phyloP scores from a whole-genome alignment of 2,329 filamentous ascomycete species.

The Harringtonia lauricola region DNA sequence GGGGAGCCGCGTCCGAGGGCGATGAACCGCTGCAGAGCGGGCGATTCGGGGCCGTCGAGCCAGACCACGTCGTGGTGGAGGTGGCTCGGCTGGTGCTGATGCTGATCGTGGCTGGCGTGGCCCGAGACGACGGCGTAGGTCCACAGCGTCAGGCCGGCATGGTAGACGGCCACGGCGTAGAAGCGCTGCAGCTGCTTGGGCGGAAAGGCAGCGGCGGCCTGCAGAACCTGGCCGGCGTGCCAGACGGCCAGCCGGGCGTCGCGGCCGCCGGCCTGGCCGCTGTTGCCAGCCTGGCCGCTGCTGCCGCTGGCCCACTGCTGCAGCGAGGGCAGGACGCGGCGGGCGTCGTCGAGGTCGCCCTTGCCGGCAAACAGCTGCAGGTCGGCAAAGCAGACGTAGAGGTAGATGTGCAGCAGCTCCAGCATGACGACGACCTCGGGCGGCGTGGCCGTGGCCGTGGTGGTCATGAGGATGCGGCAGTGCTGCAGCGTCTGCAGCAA shows the following conservation, averaged over 20 bases:
- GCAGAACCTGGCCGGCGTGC: conserved; percentile 12
- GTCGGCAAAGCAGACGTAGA: conserved; percentile 54
- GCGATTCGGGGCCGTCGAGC: conserved; percentile 39
- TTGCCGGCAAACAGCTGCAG: conserved; percentile 57
- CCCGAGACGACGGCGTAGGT: conserved; percentile 47
- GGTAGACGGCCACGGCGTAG: conserved; percentile 57
- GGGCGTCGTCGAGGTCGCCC: conserved; percentile 54
- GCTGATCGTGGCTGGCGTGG: not conserved
- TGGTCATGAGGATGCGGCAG: conserved; percentile 19
- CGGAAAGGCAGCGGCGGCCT: conserved; percentile 18
- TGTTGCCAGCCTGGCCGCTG: no score
- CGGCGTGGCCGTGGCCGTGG: not conserved
- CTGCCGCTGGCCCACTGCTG: conserved; percentile 6
- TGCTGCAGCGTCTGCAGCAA: conserved; percentile 44
- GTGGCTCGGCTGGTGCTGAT: not conserved
- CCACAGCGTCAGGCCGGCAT: conserved; percentile 59
- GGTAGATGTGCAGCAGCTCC: conserved; percentile 48
- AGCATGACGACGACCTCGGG: conserved; percentile 29
- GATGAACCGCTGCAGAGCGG: conserved; percentile 45
- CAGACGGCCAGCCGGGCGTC: conserved; percentile 10
- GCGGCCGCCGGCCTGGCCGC: not conserved
- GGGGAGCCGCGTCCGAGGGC: conserved; percentile 36
- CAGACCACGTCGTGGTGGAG: not conserved
- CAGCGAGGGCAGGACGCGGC: conserved; percentile 15
- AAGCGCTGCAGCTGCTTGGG: conserved; percentile 49